Percentiles rank a stretch among this genome's conserved stretches.
Conservation (phyloP, 768 basidiomycete genomes). For the Melanogaster broomeanus region DNA sequence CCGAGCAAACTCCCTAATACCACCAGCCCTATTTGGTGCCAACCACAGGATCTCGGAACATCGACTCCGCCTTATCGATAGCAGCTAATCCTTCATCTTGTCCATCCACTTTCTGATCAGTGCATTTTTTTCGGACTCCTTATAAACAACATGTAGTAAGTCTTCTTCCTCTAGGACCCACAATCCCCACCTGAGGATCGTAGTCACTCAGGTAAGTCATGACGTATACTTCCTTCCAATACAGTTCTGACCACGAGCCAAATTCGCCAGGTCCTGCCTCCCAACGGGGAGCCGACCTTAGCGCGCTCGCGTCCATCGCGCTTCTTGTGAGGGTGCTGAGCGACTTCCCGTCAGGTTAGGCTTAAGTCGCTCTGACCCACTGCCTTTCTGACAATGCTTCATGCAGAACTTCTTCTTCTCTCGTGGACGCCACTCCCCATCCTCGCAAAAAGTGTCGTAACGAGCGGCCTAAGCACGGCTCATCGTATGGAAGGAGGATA, state of each 20-base stretch:
- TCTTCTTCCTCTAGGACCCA: constrained; percentile 31
- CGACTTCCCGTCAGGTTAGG: constrained; percentile 55
- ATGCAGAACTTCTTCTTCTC: constrained; percentile 31
- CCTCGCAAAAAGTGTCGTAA: constrained; percentile 74
- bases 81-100: constrained; percentile 19
- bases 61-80: constrained; percentile 34
- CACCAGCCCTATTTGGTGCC: constrained; percentile 17
- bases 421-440: constrained; percentile 59
- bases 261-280: constrained; percentile 34
- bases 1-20: constrained; percentile 16
- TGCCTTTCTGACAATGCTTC: constrained; percentile 13
- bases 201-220: constrained; percentile 32
- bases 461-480: constrained; percentile 74
- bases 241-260: constrained; percentile 9
- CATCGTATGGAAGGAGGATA: constrained; percentile 58
- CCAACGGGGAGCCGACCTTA: constrained; percentile 48
- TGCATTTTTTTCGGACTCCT: constrained; percentile 16
- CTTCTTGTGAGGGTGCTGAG: constrained; percentile 65
- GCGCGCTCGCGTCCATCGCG: constrained; percentile 72
- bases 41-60: constrained; percentile 19
- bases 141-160: constrained; percentile 32
- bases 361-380: constrained; percentile 4
- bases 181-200: constrained; percentile 31
- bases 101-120: constrained; percentile 21
- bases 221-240: constrained; percentile 16